phyloP scores from a whole-genome alignment of 1,139 yeast species.

The Candida albicans region DNA sequence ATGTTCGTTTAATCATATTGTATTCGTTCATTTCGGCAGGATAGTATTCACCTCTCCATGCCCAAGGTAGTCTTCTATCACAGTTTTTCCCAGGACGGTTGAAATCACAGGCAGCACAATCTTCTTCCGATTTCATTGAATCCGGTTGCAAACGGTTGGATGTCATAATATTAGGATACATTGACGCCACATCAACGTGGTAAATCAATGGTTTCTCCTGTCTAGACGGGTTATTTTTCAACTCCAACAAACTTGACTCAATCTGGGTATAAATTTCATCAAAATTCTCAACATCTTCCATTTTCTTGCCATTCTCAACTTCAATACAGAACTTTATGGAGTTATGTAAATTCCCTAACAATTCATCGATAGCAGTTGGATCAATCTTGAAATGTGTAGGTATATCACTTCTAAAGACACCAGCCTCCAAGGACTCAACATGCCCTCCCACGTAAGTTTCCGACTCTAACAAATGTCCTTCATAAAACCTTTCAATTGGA shows the following conservation, averaged over 20 bases:
- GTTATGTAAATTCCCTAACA: conserved; percentile 67
- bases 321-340: conserved; percentile 83
- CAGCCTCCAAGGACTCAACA: conserved; percentile 96
- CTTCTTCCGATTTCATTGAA: conserved; percentile 92
- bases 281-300: conserved; percentile 77
- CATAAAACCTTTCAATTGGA: conserved; percentile 88
- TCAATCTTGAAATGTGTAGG: conserved; percentile 75
- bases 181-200: conserved; percentile 98
- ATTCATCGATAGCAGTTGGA: conserved; percentile 78
- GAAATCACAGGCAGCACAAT: conserved; percentile 97
- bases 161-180: conserved; percentile 99
- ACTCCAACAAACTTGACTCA: conserved; percentile 50
- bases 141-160: conserved; percentile 97
- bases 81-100: conserved; percentile 93
- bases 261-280: conserved; percentile 70
- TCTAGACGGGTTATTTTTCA: conserved; percentile 64
- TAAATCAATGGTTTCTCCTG: conserved; percentile 83
- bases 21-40: conserved; percentile 94
- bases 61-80: conserved; percentile 91
- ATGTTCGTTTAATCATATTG: conserved; percentile 80
- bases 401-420: conserved; percentile 91
- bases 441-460: conserved; percentile 99
- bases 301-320: conserved; percentile 71
- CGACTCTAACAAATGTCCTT: conserved; percentile 90
- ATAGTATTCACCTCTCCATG: conserved; percentile 96